Base-by-base conservation (phyloP, 495 filamentous ascomycete species). In the Penicillium arizonense region DNA sequence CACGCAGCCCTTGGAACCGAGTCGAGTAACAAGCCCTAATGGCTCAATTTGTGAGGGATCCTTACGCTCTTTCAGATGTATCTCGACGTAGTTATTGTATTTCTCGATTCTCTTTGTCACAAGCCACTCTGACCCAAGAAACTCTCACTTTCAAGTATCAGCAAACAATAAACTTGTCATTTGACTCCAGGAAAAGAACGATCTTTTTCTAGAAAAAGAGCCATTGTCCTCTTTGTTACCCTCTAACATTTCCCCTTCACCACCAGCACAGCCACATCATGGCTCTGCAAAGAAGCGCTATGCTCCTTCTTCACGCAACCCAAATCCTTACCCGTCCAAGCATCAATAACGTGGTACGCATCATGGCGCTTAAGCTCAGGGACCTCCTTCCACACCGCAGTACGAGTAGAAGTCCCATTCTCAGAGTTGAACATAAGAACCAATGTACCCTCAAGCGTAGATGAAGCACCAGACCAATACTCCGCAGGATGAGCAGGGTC, bases 391-490 rank as follows among this genome's bases (percentile, higher is more conserved):
- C 75, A 86, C 18, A 64, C 56, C 5, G 77, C 77, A 18, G 68
- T 71, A 37, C 79, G 78, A 6, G 54, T 71, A 9, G 59, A 59
- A 16, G 50, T 69, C 5, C 42, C 45, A 2, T 65, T 56, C 40
- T 75, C 67, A n/a, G 75, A 72, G 47, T 82, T 83, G 3, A 84
- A 53, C 61, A 82, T 76, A 35, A 84, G 51, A 1, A 86, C 79
- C 49, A 86, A 59, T 3, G 75, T 80, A 1, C 67, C 70, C 26
- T 69, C 55, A 24, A 73, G 62, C 1, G 70, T 77, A 35, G 71
- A 62, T 4, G 75, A 79, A 21, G 73, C 58, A 0, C 86, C 86
- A 0, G 72, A 74, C 75, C 82, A 87, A 58, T 80, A 87, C 57
- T 84, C 83, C 0, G 84, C 82, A 3, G 83, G 84, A 43, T 79